phyloP scores from a whole-genome alignment of 2,329 filamentous ascomycete species.

The Colletotrichum chrysophilum region DNA sequence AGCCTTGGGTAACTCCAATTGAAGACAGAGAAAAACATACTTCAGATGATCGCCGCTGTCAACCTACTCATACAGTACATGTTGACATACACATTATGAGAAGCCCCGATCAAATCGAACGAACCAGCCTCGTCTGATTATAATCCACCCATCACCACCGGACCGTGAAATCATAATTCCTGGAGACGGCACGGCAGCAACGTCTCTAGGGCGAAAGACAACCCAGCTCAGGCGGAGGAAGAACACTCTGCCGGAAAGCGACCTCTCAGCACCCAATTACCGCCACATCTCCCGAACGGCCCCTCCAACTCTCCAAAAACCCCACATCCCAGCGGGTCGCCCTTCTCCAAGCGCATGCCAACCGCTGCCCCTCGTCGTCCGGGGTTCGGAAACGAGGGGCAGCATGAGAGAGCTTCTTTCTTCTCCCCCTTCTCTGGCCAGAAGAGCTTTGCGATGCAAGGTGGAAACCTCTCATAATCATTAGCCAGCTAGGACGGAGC shows the following conservation, averaged over 20 bases:
- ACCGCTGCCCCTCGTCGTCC: constrained; percentile 19
- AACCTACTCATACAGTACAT: too few relatives aligned
- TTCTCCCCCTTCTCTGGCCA: neutral
- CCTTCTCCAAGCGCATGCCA: neutral
- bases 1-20: too few relatives aligned
- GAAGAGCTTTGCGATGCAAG: neutral
- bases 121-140: neutral
- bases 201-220: neutral
- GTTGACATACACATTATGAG: too few relatives aligned
- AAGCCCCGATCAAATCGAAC: neutral
- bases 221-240: neutral
- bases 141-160: neutral
- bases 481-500: neutral
- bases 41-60: too few relatives aligned
- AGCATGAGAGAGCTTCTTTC: neutral
- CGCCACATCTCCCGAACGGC: constrained; percentile 16
- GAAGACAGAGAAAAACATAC: too few relatives aligned
- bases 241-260: constrained; percentile 15
- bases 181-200: neutral
- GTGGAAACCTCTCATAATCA: neutral
- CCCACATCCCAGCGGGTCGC: neutral
- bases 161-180: constrained; percentile 14
- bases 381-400: constrained; percentile 19
- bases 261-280: constrained; percentile 10
- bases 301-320: neutral